Conservation (phyloP, 176 grass and related monocot species). For the Avena eriantha region DNA sequence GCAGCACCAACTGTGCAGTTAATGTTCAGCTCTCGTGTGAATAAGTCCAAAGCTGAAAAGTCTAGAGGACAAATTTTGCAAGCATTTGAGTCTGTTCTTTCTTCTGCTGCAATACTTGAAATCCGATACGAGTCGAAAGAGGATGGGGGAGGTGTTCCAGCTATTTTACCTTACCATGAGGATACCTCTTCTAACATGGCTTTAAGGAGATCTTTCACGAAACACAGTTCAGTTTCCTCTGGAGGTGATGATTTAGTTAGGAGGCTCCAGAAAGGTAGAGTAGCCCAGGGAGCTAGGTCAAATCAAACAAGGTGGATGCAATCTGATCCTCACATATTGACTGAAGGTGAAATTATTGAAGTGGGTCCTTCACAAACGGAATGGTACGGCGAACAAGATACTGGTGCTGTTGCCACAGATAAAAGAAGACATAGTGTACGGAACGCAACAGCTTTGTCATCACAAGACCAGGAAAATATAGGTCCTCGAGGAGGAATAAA, state of each 20-base stretch:
- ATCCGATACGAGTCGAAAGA: conserved; percentile 74
- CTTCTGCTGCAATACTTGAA: conserved; percentile 87
- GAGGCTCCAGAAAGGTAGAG: conserved; percentile 48
- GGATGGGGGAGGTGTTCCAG: conserved; percentile 27
- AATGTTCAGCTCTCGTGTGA: conserved; percentile 68
- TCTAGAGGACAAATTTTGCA: conserved; percentile 83
- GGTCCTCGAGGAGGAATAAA: conserved; percentile 33
- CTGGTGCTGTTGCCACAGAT: conserved; percentile 29
- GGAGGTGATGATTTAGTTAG: conserved; percentile 63
- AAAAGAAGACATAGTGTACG: conserved; percentile 33
- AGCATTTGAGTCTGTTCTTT: conserved; percentile 89
- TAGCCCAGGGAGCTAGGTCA: conserved; percentile 40
- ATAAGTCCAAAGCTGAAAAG: conserved; percentile 86
- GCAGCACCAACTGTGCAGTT: conserved; percentile 84
- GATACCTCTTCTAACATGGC: conserved; percentile 51
- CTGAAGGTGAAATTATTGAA: conserved; percentile 93
- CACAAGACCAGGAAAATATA: conserved; percentile 42
- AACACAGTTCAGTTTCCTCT: conserved; percentile 65
- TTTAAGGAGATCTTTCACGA: conserved; percentile 68
- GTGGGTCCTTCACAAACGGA: conserved; percentile 50
- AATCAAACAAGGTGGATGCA: conserved; percentile 70
- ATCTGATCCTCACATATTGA: conserved; percentile 88
- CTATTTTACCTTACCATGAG: conserved; percentile 50
- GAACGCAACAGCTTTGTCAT: conserved; percentile 44
- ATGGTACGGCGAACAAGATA: conserved; percentile 40